Base-by-base conservation (phyloP, 108 stramenopile species). In the Skeletonema costatum region DNA sequence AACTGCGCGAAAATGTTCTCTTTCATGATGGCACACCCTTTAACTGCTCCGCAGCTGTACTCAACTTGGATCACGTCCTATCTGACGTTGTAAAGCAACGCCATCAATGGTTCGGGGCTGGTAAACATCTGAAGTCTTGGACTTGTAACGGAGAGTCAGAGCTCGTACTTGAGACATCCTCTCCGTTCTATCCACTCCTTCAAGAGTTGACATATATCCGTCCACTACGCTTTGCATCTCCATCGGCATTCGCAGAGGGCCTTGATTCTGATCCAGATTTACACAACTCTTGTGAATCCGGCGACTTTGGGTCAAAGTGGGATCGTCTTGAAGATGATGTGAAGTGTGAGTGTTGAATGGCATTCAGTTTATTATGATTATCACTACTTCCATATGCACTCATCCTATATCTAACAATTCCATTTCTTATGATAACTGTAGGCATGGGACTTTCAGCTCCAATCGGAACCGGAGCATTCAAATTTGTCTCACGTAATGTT, bases 21-120 rank as follows among this genome's bases (percentile, higher is more conserved):
- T 92, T 92, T 71, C 89, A 92, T 77, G 91, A 92, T 61, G 87
- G 89, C 30, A 80, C 70, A 13, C 72, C 32, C 35, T 92, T 64
- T 53, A 81, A 89, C 67, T 92, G 91, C 73, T 25, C 67, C 5
- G 91, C 63, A 8, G 89, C 86, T 64, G 85, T 81, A 74, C 83
- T 89, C 70, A 92, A 92, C 80, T 87, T 92, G 67, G 89, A 92
- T 66, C 91, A 92, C 76, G 83, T 88, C 11, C 29, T 92, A 5
- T 80, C 84, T 10, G 87, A 84, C 46, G 70, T 32, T 13, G 78
- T 89, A 17, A 39, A 42, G n/a, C 70, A 88, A 36, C 80, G 85
- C 53, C 89, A 90, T 70, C 60, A 64, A 25, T 88, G 83, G 88
- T 88, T 73, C 50, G 91, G 91, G 25, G 62, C 80, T 32, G 62